Base-by-base conservation (phyloP, 805 yeast genomes). In the Ogataea allantospora region DNA sequence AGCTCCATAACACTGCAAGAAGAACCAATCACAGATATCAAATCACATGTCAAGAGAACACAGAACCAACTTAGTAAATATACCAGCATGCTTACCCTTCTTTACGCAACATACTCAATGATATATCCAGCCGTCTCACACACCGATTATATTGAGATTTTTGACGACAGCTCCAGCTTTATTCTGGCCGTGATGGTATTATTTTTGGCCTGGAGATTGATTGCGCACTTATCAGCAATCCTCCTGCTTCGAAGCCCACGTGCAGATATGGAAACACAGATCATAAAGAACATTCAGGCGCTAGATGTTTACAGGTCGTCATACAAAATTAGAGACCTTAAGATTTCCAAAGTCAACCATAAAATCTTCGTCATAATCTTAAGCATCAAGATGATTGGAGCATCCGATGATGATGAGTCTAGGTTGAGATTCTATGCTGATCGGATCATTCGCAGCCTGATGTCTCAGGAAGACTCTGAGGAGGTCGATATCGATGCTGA, bases 361-460 rank as follows among this genome's bases (percentile, higher is more conserved):
- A 72, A 71, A 42, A 61, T 81, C 4, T 77, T 70, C 48, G 68
- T 84, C 16, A 75, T 80, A 2, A 71, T 86, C 3, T 44, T 81
- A 12, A 70, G 66, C 38, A 47, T 84, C 3, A 59, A 57, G 14
- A 78, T 84, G 83, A 59, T 64, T 31, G 89, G 89, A n/a, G 84
- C 81, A 1, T 75, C 83, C 4, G 77, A 76, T 44, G 86, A 82
- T 38, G 88, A 83, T 30, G 91, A 83, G 55, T 58, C 77, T 1
- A 61, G 67, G 21, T 52, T 84, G 22, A 57, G 83, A 28, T 70
- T 68, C 42, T 78, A 78, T 41, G 60, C 73, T 2, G 58, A 62
- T 27, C 63, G 71, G 22, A 58, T 75, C 6, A 61, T 78, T 4
- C 54, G 62, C 27, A 60, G 57, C 11, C 54, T 64, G 11, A 45